Evolutionary conservation across 192 early-diverging fungal genomes (phyloP), one percentile per base, ranked within the genome.

Genomic region (Coemansia sp.): DNA sequence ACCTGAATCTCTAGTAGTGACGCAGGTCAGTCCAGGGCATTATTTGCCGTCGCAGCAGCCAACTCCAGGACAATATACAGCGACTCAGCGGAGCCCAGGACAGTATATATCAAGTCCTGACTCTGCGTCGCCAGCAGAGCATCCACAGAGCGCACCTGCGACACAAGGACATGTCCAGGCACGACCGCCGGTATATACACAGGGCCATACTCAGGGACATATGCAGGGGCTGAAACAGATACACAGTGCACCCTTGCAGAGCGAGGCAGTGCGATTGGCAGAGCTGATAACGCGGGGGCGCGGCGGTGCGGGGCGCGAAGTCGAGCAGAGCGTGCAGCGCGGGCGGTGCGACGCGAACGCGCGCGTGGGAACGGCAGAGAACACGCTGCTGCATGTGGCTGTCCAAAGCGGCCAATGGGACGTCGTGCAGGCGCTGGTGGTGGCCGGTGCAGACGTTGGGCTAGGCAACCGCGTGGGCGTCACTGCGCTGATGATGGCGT

Each of bases 401-500:
- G 54, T 53, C n/a, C 65, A 37, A 8, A 65, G 67, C 54, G 78
- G 39, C 22, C 69, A 74, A 60, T 75, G 71, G 71, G 69, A 68
- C 32, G 60, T 68, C 0, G 78, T 71, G 41, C 68, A 67, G 59
- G 26, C 64, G 48, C 69, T 81, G 50, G 26, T 81, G 58, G 58
- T 32, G 19, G 65, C 62, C 29, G 78, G 73, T 1, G 68, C 65
- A 22, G 68, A 74, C 37, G 24, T 62, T 0, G 37, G 48, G 16
- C 19, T 29, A 2, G 53, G 56, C 0, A 70, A 66, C 52, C 57
- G 64, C 13, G 58, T 67, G 29, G 78, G 78, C 20, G 35, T 48
- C 20, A 81, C 78, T 38, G 52, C 73, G 58, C 73, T 81, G 50
- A 81, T 80, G 78, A 45, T 67, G n/a, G 78, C 59, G 22, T 62